These are phyloP conservation scores for Talaromyces amestolkiae DNA, from an alignment of 2,329 filamentous ascomycete genomes.

Conservation along the genomic window DNA sequence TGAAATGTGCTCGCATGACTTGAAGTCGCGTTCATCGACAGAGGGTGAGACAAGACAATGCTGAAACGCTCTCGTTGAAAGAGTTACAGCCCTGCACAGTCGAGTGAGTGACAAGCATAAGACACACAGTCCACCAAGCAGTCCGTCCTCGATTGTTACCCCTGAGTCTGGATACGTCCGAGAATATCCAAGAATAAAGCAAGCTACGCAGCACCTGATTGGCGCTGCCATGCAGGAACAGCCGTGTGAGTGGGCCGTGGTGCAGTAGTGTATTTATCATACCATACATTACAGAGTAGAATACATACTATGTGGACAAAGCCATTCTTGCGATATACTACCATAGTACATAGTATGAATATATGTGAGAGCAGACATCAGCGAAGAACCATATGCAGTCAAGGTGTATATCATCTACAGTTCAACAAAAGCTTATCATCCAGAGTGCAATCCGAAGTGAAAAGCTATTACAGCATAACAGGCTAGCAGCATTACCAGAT, in stretches of 20 bases:
- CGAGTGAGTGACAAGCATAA: not conserved
- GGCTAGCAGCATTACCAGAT: too few species aligned
- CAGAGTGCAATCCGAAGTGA: too few species aligned
- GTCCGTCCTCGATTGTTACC: constrained; percentile 1
- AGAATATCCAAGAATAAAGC: not conserved
- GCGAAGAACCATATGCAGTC: too few species aligned
- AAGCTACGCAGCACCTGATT: not conserved
- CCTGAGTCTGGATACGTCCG: not conserved
- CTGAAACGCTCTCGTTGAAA: not conserved
- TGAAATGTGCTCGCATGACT: not conserved
- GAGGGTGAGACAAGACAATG: not conserved
- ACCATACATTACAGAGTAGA: not conserved
- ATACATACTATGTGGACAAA: not conserved
- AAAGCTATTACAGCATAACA: too few species aligned
- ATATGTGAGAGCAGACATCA: too few species aligned
- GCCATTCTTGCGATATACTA: too few species aligned
- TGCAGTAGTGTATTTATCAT: not conserved
- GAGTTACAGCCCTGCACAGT: not conserved
- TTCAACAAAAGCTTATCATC: too few species aligned
- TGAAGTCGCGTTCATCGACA: not conserved
- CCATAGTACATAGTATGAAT: too few species aligned
- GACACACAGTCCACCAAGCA: not conserved
- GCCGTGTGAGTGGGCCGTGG: not conserved
- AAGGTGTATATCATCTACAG: too few species aligned
- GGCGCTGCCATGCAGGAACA: constrained; percentile 8